Evolutionary conservation across 768 basidiomycete species (phyloP).

Genomic region (Ramaria sp.): DNA sequence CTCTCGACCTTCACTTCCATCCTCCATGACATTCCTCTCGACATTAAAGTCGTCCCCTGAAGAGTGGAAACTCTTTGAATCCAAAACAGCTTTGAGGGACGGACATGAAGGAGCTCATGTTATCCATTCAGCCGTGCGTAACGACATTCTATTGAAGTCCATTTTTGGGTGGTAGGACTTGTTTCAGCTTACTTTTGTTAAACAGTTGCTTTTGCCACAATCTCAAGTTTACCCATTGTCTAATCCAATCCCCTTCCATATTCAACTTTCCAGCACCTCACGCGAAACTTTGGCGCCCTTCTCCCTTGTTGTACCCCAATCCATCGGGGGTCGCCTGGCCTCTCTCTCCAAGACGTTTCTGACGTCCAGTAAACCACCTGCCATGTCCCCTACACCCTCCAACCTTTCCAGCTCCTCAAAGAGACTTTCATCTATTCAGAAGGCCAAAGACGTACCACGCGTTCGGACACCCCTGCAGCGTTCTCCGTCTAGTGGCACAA

Average conservation of each 20-base stretch:
- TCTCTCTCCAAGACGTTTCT: not conserved
- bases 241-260: constrained; percentile 53
- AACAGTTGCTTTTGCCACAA: constrained; percentile 50
- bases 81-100: not conserved
- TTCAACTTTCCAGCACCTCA: constrained; percentile 34
- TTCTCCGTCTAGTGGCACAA: not conserved
- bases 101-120: not conserved
- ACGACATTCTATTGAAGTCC: not conserved
- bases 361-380: not conserved
- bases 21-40: constrained; percentile 37
- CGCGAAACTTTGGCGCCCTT: not conserved
- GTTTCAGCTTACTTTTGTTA: not conserved
- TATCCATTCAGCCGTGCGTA: not conserved
- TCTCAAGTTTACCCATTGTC: constrained; percentile 40
- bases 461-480: not conserved
- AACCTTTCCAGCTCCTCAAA: not conserved
- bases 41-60: constrained; percentile 52
- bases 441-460: not conserved
- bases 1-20: constrained; percentile 36
- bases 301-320: not conserved
- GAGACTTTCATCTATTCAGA: not conserved
- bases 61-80: constrained; percentile 36
- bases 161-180: not conserved
- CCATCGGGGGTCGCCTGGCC: not conserved
- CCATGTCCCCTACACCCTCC: not conserved